Evolutionary conservation across 768 basidiomycete species (phyloP).

Genomic region (Boletus tylopilopsis): DNA sequence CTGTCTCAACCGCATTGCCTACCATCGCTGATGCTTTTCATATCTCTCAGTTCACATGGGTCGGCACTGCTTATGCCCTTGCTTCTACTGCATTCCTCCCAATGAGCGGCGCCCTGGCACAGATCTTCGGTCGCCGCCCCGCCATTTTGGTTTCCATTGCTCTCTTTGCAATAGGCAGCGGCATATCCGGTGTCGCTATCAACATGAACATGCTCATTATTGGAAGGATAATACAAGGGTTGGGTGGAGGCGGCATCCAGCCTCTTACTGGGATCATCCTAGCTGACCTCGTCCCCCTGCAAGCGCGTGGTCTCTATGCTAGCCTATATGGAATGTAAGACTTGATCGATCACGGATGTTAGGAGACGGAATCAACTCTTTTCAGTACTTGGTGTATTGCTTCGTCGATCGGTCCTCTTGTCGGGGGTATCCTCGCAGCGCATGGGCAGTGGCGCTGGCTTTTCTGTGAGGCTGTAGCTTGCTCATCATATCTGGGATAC

Average conservation of each 20-base stretch:
- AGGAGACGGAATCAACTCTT: background rate
- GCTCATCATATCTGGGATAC: background rate
- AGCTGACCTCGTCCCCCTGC: conserved; percentile 43
- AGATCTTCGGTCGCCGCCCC: conserved; percentile 39
- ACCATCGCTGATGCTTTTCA: conserved; percentile 38
- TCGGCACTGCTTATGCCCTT: conserved; percentile 42
- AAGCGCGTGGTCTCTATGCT: conserved; percentile 39
- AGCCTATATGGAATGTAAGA: conserved; percentile 37
- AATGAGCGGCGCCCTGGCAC: conserved; percentile 34
- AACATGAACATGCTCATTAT: conserved; percentile 41
- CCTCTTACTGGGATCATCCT: conserved; percentile 40
- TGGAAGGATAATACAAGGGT: conserved; percentile 39
- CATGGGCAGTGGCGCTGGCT: conserved; percentile 38
- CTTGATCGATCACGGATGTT: background rate
- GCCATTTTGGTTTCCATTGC: conserved; percentile 29
- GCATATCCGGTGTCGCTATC: conserved; percentile 38
- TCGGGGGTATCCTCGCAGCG: conserved; percentile 36
- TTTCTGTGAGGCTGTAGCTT: conserved; percentile 31
- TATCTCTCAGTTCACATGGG: conserved; percentile 41
- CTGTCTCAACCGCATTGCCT: conserved; percentile 40
- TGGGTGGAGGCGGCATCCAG: conserved; percentile 39
- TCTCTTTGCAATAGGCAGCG: conserved; percentile 41
- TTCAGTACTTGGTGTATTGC: conserved; percentile 35
- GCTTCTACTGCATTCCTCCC: conserved; percentile 40
- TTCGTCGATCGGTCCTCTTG: conserved; percentile 31